Conservation (phyloP, 768 basidiomycete genomes). For the Lactarius tabidus region DNA sequence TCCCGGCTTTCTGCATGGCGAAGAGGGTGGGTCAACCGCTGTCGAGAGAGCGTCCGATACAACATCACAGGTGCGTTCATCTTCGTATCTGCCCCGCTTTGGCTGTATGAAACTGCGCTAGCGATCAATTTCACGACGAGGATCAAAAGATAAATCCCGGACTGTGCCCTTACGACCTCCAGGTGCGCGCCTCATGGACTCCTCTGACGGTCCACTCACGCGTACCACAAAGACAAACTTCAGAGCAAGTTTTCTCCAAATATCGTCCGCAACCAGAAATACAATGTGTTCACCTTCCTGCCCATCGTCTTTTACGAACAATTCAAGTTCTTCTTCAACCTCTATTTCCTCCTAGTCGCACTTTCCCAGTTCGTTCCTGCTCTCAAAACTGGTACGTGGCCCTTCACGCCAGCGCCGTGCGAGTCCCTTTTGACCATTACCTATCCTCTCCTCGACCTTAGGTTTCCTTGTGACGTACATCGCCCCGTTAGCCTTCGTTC, state of each 20-base stretch:
- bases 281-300: constrained; percentile 94
- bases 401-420: background rate
- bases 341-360: constrained; percentile 96
- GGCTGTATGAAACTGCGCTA: constrained; percentile 27
- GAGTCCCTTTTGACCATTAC: background rate
- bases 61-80: constrained; percentile 29
- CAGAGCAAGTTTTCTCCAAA: constrained; percentile 78
- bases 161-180: constrained; percentile 73
- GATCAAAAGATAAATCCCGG: constrained; percentile 65
- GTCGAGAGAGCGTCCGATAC: constrained; percentile 17
- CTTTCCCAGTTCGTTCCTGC: constrained; percentile 94
- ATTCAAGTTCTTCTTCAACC: constrained; percentile 99
- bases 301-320: constrained; percentile 98
- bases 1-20: constrained; percentile 38
- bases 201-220: background rate
- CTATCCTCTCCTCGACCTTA: constrained; percentile 34
- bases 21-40: constrained; percentile 32
- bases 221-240: constrained; percentile 52
- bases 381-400: constrained; percentile 78
- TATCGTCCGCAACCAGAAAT: constrained; percentile 95
- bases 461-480: constrained; percentile 96
- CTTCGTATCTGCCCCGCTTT: background rate
- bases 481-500: constrained; percentile 92
- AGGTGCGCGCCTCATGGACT: constrained; percentile 38
- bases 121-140: constrained; percentile 30